A percentile compares a stretch with the other conserved stretches of the same genome.
These are phyloP conservation scores for Oropetium thomaeum DNA, from an alignment of 176 grass and related monocot species.

Conservation along the genomic window DNA sequence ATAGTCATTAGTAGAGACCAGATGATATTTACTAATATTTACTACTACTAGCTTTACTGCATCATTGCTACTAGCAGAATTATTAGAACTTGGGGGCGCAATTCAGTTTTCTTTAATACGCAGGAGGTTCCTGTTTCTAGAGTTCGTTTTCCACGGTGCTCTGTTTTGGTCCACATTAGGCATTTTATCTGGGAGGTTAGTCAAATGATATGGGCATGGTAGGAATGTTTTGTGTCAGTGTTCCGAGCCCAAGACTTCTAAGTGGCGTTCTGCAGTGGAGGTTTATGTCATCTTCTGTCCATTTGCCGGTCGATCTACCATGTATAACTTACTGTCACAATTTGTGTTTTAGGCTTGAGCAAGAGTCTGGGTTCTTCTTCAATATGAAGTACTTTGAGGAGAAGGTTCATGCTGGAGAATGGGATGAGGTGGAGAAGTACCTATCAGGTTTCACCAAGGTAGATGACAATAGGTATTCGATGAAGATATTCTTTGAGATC, in stretches of 20 bases:
- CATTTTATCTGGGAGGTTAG: background rate
- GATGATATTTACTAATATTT: background rate
- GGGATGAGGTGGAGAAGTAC: slow-evolving; percentile 97
- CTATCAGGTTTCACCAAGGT: slow-evolving; percentile 97
- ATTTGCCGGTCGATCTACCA: background rate
- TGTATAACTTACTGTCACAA: background rate
- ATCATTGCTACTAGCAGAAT: background rate
- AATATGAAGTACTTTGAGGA: slow-evolving; percentile 97
- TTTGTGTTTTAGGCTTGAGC: slow-evolving; percentile 68
- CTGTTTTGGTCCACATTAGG: background rate
- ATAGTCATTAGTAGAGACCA: background rate
- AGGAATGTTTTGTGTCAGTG: background rate
- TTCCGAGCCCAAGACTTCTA: background rate
- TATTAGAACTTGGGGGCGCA: background rate
- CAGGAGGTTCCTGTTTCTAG: background rate
- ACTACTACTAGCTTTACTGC: background rate
- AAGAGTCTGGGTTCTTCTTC: slow-evolving; percentile 93
- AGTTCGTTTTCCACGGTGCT: background rate
- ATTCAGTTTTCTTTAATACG: background rate
- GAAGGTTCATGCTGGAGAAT: slow-evolving; percentile 82
- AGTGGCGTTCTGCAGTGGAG: background rate
- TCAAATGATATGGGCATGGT: background rate
- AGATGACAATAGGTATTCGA: slow-evolving; percentile 97
- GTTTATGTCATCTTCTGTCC: background rate
- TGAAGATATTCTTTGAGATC: slow-evolving; percentile 99